These are phyloP conservation scores for Metschnikowia corniflorae DNA, from an alignment of 805 yeast species.

Conservation along the genomic window DNA sequence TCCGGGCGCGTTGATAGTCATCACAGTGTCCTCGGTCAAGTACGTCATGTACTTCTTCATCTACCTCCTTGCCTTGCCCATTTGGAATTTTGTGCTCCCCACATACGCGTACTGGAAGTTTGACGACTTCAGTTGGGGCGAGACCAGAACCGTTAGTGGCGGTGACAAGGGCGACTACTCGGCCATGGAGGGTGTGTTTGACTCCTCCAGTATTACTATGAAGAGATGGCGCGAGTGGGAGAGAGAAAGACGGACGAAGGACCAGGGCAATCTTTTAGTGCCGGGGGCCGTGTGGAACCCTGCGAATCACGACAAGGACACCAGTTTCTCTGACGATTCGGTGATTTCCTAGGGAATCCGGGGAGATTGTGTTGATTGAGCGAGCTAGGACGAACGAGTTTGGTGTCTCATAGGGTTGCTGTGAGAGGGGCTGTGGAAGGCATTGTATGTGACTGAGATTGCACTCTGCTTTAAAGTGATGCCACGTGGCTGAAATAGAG, in stretches of 20 bases:
- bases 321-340: conserved; percentile 25
- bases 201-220: conserved; percentile 86
- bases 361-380: background rate
- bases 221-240: conserved; percentile 95
- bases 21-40: conserved; percentile 71
- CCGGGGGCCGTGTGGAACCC: conserved; percentile 49
- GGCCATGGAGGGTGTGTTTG: conserved; percentile 76
- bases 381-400: no score
- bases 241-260: conserved; percentile 50
- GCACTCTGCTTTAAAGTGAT: no score
- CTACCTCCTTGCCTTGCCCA: conserved; percentile 78
- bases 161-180: conserved; percentile 66
- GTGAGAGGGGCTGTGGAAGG: background rate
- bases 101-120: conserved; percentile 89
- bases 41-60: conserved; percentile 77
- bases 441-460: no score
- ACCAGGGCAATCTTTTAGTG: conserved; percentile 23
- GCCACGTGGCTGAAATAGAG: no score
- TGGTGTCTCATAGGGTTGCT: no score
- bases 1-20: conserved; percentile 76
- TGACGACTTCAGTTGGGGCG: conserved; percentile 97
- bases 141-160: conserved; percentile 75
- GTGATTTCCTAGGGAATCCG: conserved; percentile 2
- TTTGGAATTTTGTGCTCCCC: conserved; percentile 90
- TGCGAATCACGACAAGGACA: conserved; percentile 28